Percentiles rank a stretch among this genome's conserved stretches.
phyloP scores from a whole-genome alignment of 2,329 filamentous ascomycete species.

The Pseudonectria foliicola region DNA sequence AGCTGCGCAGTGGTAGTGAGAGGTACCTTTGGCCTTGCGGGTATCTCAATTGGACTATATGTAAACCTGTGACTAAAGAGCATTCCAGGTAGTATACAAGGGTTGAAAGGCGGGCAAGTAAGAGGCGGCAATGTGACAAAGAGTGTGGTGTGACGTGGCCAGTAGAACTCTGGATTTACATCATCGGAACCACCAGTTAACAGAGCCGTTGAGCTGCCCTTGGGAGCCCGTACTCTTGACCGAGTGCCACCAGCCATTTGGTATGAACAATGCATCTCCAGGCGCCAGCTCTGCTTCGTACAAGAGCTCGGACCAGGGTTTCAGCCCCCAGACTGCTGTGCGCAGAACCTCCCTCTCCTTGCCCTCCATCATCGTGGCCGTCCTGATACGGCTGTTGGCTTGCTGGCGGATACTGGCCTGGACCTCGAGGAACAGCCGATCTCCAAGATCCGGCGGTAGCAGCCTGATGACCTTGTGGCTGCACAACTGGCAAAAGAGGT shows the following conservation, averaged over 20 bases:
- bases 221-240: slow-evolving; percentile 30
- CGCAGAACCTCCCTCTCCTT: slow-evolving; percentile 61
- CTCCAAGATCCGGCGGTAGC: slow-evolving; percentile 57
- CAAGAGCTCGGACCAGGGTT: slow-evolving; percentile 25
- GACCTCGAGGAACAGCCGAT: slow-evolving; percentile 52
- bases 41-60: slow-evolving; percentile 45
- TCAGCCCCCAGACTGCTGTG: slow-evolving; percentile 58
- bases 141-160: too few relatives aligned
- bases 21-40: slow-evolving; percentile 45
- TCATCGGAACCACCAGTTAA: slow-evolving; percentile 41
- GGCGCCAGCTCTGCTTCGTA: slow-evolving; percentile 50
- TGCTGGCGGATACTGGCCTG: slow-evolving; percentile 32
- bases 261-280: slow-evolving; percentile 39
- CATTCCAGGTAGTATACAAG: slow-evolving; percentile 6
- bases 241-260: slow-evolving; percentile 41
- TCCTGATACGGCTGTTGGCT: slow-evolving; percentile 52
- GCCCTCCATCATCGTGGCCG: slow-evolving; percentile 88
- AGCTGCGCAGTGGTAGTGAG: slow-evolving; percentile 39
- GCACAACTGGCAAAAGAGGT: slow-evolving; percentile 78
- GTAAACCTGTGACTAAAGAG: slow-evolving; percentile 26
- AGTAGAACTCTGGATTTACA: neutral
- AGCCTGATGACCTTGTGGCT: slow-evolving; percentile 68
- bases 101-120: neutral
- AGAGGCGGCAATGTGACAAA: neutral
- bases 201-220: slow-evolving; percentile 34